phyloP scores from a whole-genome alignment of 768 basidiomycete genomes.

The Phlegmacium glaucopus region DNA sequence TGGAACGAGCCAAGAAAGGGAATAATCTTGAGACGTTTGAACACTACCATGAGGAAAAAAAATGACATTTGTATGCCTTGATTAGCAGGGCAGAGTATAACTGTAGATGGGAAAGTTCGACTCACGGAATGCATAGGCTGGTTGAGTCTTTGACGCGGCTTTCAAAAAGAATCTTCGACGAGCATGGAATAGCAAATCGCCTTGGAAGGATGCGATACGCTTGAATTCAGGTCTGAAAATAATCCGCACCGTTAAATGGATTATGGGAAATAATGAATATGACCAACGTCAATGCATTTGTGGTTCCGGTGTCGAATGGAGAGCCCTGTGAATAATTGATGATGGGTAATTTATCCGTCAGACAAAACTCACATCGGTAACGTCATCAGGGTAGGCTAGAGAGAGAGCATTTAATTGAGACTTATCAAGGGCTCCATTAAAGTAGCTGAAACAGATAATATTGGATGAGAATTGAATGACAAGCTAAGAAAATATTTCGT shows the following conservation, averaged over 20 bases:
- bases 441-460: slow-evolving; percentile 6
- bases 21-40: no score
- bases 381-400: slow-evolving; percentile 16
- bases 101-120: no score
- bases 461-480: neutral
- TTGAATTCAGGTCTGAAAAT: slow-evolving; percentile 35
- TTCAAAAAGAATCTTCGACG: slow-evolving; percentile 32
- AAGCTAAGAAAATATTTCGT: slow-evolving; percentile 7
- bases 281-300: slow-evolving; percentile 16
- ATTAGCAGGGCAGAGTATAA: no score
- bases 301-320: slow-evolving; percentile 16
- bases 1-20: slow-evolving; percentile 4
- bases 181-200: slow-evolving; percentile 32
- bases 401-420: slow-evolving; percentile 8
- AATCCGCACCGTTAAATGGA: neutral
- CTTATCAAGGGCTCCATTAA: slow-evolving; percentile 3
- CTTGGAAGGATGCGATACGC: slow-evolving; percentile 33
- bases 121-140: slow-evolving; percentile 32
- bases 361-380: slow-evolving; percentile 10
- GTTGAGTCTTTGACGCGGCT: slow-evolving; percentile 25
- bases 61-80: no score
- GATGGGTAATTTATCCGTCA: neutral
- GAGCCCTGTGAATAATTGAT: slow-evolving; percentile 9
- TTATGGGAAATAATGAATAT: neutral
- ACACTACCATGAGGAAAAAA: no score